Percentiles rank a stretch among this genome's conserved stretches.
phyloP scores from a whole-genome alignment of 805 yeast genomes.

The Saccharomycopsis guyanensis region DNA sequence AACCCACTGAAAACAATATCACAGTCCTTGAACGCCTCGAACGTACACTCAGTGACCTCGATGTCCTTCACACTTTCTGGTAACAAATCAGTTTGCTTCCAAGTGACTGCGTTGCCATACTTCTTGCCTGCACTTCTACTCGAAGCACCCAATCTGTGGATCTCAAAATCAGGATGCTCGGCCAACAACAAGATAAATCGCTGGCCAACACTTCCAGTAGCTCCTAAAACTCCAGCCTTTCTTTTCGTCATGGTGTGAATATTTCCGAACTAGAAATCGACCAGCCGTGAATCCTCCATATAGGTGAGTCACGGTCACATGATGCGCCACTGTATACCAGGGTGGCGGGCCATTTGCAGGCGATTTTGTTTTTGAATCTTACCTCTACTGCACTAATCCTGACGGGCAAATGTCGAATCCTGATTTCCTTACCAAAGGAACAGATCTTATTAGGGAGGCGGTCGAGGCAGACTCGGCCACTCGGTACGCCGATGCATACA shows the following conservation, averaged over 20 bases:
- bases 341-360: no score
- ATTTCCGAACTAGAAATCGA: no score
- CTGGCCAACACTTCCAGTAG: constrained; percentile 97
- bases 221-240: constrained; percentile 85
- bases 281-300: no score
- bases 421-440: constrained; percentile 90
- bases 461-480: constrained; percentile 90
- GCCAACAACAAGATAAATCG: constrained; percentile 80
- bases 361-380: no score
- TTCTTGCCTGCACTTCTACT: constrained; percentile 86
- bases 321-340: no score
- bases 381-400: no score
- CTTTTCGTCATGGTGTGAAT: constrained; percentile 30
- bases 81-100: constrained; percentile 87
- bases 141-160: constrained; percentile 85
- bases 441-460: constrained; percentile 88
- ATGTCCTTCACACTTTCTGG: constrained; percentile 62
- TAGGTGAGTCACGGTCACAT: no score
- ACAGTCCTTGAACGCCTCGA: constrained; percentile 75
- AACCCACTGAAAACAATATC: constrained; percentile 92
- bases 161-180: constrained; percentile 83
- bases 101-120: constrained; percentile 77
- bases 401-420: constrained; percentile 29
- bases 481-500: constrained; percentile 88
- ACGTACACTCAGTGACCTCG: constrained; percentile 69